Evolutionary conservation across 495 filamentous ascomycete species (phyloP).

Genomic region (Penicillium egyptiacum): DNA sequence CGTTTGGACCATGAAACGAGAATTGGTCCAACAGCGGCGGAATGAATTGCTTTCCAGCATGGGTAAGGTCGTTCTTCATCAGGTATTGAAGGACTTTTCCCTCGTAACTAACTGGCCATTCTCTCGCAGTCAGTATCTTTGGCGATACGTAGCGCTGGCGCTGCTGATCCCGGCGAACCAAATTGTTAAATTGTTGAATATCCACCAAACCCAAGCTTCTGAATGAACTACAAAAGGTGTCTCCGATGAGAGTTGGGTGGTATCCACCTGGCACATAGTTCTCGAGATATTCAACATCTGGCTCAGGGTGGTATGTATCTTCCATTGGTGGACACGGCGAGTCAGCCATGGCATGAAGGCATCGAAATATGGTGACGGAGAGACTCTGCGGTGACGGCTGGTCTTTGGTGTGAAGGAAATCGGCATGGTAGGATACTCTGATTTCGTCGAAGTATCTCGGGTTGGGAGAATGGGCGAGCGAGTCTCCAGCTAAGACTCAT

Average conservation of each 20-base stretch:
- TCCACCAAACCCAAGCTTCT: constrained; percentile 85
- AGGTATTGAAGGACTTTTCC: constrained; percentile 16
- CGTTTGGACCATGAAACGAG: constrained; percentile 32
- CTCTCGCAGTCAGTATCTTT: constrained; percentile 25
- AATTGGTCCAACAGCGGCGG: constrained; percentile 25
- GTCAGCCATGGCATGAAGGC: constrained; percentile 4
- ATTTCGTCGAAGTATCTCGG: background rate
- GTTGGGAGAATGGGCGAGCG: background rate
- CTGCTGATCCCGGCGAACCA: constrained; percentile 57
- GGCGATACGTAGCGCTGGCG: constrained; percentile 23
- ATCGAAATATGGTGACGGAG: constrained; percentile 2
- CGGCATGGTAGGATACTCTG: background rate
- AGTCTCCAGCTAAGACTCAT: constrained; percentile 3
- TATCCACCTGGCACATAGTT: constrained; percentile 62
- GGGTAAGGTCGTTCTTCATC: constrained; percentile 16
- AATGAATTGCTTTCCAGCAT: constrained; percentile 24
- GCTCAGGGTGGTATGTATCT: constrained; percentile 22
- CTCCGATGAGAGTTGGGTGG: constrained; percentile 77
- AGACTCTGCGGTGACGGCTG: background rate
- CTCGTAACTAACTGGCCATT: constrained; percentile 20
- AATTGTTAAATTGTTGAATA: constrained; percentile 85
- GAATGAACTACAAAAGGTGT: constrained; percentile 80
- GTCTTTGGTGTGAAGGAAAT: constrained; percentile 6
- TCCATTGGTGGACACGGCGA: constrained; percentile 8
- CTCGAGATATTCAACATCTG: constrained; percentile 25